Conservation (phyloP, 2,329 filamentous ascomycete species). For the Exophiala sp. region DNA sequence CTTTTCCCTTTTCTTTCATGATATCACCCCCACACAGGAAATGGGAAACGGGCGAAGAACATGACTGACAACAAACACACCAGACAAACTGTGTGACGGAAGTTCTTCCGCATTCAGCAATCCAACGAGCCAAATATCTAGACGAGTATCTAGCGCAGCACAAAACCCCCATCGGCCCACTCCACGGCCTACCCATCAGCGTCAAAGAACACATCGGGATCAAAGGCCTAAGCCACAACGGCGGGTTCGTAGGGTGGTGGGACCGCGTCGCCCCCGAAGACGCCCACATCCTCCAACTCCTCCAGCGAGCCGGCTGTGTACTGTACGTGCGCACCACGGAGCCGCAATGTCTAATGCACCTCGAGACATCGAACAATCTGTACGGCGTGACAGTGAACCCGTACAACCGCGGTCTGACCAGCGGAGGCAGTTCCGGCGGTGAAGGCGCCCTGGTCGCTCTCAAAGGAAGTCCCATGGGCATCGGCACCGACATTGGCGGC, state of each 20-base stretch:
- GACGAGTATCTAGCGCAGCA: slow-evolving; percentile 37
- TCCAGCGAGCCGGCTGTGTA: slow-evolving; percentile 31
- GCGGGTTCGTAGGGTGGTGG: slow-evolving; percentile 30
- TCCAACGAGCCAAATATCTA: slow-evolving; percentile 43
- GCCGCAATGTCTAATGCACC: slow-evolving; percentile 31
- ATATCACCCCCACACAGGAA: neutral
- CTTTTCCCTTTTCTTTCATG: neutral
- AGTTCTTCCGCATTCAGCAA: slow-evolving; percentile 46
- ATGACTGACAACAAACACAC: neutral
- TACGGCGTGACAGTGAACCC: slow-evolving; percentile 48
- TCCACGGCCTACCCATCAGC: slow-evolving; percentile 57
- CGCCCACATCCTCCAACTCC: slow-evolving; percentile 29
- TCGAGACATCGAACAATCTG: slow-evolving; percentile 32
- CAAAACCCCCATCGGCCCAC: slow-evolving; percentile 44
- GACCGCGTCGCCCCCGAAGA: slow-evolving; percentile 27
- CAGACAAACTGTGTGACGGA: slow-evolving; percentile 44
- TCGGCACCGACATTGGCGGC: slow-evolving; percentile 49
- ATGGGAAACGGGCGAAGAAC: too few species aligned
- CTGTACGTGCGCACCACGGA: slow-evolving; percentile 32
- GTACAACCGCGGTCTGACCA: slow-evolving; percentile 46
- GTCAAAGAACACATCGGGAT: slow-evolving; percentile 45
- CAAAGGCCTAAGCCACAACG: slow-evolving; percentile 38
- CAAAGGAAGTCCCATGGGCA: slow-evolving; percentile 48
- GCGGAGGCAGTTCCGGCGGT: slow-evolving; percentile 52
- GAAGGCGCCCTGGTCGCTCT: slow-evolving; percentile 52